Base-by-base conservation (phyloP, 176 grass and related monocot species). In the Bromus sterilis region DNA sequence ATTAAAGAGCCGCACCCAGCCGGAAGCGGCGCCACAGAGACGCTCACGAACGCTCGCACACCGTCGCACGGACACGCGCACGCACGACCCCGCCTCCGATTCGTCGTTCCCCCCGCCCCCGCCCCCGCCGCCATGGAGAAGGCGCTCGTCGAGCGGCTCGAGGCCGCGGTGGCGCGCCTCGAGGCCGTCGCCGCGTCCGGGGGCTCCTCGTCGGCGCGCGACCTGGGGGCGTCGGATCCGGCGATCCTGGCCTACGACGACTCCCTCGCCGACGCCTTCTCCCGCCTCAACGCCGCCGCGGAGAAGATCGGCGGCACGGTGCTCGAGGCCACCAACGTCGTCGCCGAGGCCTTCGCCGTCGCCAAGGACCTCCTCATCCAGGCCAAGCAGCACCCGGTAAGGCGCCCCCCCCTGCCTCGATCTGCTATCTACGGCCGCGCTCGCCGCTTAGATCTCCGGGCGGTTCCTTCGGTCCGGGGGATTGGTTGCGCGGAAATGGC, bases 251-350 rank as follows among this genome's bases (percentile, higher is more conserved):
- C 95, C n/a, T 93, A 95, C 77, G 95, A 95, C 67, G 95, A 98
- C 66, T 75, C 95, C 56, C 56, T 93, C 32, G 78, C 77, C 25
- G 84, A 65, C 3, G 78, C 86, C 44, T 74, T 98, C 33, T 82
- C 66, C 2, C 88, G 93, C 61, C 86, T 98, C 51, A 77, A 72
- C 33, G 39, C 43, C 26, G 89, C 93, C 33, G 95, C 93, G 1
- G 88, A 89, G 58, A 95, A 98, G 88, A 98, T 98, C 71, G 90
- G 93, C n/a, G 93, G 95, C 7, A 91, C 88, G 86, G 95, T 98
- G 43, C 82, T 95, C 6, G 90, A 98, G 30, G 81, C 59, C 40
- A 93, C 92, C 60, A 93, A 80, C 84, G 33, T 93, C 56, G 65
- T 98, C 40, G 93, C 91, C 71, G 90, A 98, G 81, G 93, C 93